Evolutionary conservation across 768 basidiomycete species (phyloP).

Genomic region (Lanmaoa rubissima): DNA sequence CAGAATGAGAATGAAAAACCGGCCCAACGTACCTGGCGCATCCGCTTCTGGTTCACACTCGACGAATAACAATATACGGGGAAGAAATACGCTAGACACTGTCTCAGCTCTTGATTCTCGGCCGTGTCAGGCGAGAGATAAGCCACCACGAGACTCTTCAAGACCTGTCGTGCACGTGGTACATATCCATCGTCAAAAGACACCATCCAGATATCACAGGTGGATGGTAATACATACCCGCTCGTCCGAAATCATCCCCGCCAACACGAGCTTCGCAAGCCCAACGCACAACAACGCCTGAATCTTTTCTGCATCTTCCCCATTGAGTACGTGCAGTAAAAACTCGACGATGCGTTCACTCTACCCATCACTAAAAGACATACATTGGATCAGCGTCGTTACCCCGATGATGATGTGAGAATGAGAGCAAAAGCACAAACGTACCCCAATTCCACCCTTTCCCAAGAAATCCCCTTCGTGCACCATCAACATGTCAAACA

Average conservation of each 20-base stretch:
- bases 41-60: too few species aligned
- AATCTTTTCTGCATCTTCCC: too few species aligned
- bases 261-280: slow-evolving; percentile 79
- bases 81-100: too few species aligned
- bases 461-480: too few species aligned
- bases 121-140: slow-evolving; percentile 82
- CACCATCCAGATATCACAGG: neutral
- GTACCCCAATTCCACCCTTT: too few species aligned
- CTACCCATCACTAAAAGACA: slow-evolving; percentile 24
- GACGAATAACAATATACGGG: too few species aligned
- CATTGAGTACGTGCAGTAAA: slow-evolving; percentile 50
- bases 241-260: slow-evolving; percentile 72
- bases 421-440: too few species aligned
- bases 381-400: neutral
- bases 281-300: slow-evolving; percentile 76
- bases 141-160: slow-evolving; percentile 48
- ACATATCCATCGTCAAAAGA: neutral
- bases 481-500: too few species aligned
- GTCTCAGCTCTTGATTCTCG: slow-evolving; percentile 79
- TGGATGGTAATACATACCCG: slow-evolving; percentile 43
- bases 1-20: too few species aligned
- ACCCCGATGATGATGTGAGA: neutral
- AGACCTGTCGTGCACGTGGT: slow-evolving; percentile 34
- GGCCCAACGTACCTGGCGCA: too few species aligned
- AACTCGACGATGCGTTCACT: slow-evolving; percentile 65